These are phyloP conservation scores for Zygosaccharomyces bisporus DNA, from an alignment of 805 yeast genomes.

Conservation along the genomic window DNA sequence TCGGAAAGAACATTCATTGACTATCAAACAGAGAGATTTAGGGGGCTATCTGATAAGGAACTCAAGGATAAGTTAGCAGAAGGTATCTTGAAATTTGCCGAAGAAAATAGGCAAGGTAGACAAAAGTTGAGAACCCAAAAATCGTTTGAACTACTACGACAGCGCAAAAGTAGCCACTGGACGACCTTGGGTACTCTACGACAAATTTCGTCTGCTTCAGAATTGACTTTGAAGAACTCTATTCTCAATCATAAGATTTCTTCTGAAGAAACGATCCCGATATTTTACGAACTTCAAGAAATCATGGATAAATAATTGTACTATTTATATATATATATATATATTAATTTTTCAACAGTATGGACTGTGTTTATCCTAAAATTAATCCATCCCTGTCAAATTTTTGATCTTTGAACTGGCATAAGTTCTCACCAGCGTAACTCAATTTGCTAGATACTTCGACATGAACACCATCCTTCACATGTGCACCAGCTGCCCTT, in stretches of 20 bases:
- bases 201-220: conserved; percentile 7
- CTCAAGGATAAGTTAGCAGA: conserved; percentile 27
- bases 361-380: conserved; percentile 17
- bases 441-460: conserved; percentile 78
- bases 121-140: conserved; percentile 30
- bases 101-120: conserved; percentile 32
- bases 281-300: conserved; percentile 30
- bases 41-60: conserved; percentile 27
- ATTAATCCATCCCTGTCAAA: conserved; percentile 31
- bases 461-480: conserved; percentile 48
- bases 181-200: conserved; percentile 3
- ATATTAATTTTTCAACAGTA: not conserved
- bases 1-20: conserved; percentile 5
- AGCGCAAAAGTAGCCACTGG: conserved; percentile 8
- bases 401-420: conserved; percentile 46
- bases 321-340: not conserved
- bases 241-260: conserved; percentile 12
- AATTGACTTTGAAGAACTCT: conserved; percentile 1
- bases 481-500: conserved; percentile 58
- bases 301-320: conserved; percentile 15
- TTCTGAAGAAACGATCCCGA: conserved; percentile 34
- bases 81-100: conserved; percentile 29
- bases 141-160: conserved; percentile 29
- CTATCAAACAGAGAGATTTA: conserved; percentile 5
- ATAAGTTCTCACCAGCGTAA: conserved; percentile 72